phyloP scores from a whole-genome alignment of 257 asterid genomes.

The Pogostemon cablin region DNA sequence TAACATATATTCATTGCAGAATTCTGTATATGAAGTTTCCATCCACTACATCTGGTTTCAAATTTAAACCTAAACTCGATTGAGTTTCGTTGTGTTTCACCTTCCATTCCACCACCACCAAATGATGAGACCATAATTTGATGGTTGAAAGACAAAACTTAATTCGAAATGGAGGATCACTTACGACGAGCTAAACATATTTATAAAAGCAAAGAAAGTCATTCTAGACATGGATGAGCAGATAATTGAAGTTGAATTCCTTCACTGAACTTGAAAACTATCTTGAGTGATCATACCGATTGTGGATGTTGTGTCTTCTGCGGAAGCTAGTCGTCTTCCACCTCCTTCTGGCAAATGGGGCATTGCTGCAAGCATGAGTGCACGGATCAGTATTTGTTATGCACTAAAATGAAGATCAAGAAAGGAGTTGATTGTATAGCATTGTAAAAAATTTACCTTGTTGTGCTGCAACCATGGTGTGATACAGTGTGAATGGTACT shows the following conservation, averaged over 20 bases:
- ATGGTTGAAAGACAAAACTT: too few relatives aligned
- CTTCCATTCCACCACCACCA: too few relatives aligned
- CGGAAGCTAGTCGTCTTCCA: constrained; percentile 52
- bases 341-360: constrained; percentile 84
- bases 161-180: too few relatives aligned
- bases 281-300: neutral
- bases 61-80: too few relatives aligned
- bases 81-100: too few relatives aligned
- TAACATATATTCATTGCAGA: too few relatives aligned
- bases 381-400: neutral
- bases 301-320: neutral
- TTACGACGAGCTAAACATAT: too few relatives aligned
- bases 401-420: neutral
- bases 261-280: constrained; percentile 25
- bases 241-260: constrained; percentile 19
- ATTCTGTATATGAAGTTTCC: too few relatives aligned
- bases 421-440: neutral
- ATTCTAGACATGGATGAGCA: constrained; percentile 28
- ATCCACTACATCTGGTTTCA: too few relatives aligned
- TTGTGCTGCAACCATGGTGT: constrained; percentile 68
- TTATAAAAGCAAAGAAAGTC: neutral
- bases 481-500: constrained; percentile 78
- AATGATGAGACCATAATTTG: too few relatives aligned
- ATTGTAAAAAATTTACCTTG: constrained; percentile 48
- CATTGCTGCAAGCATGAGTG: constrained; percentile 58